Base-by-base conservation (phyloP, 2,329 filamentous ascomycete genomes). In the Penicillium brasilianum region DNA sequence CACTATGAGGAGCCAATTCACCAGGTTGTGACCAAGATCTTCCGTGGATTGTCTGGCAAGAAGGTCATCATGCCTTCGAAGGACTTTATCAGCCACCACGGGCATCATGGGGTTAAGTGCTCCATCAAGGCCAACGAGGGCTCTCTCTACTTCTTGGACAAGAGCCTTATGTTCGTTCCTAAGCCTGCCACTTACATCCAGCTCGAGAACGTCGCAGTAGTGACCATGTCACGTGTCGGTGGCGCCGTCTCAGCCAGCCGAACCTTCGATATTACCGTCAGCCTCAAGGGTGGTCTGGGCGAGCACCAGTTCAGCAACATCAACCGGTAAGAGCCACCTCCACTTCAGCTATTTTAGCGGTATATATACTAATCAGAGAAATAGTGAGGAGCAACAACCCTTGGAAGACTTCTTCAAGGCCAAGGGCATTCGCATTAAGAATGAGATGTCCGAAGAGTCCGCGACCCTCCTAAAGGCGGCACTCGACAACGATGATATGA, bases 81-180 rank as follows among this genome's bases (percentile, higher is more conserved):
- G 78, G 93, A 97, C 77, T 99, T 99, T 80, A 85, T 89, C 74
- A 96, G 91, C 68, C 95, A 98, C 80, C 93, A 97, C 76, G 88
- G 90, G 72, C 93, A 97, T 77, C 92, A 89, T 69, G 95, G 95
- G 60, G 96, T 99, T 79, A 99, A 99, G 81, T 99, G 95, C 79
- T 96, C 93, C n/a, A 97, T 99, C 87, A 99, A 99, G 81, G 96
- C 96, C 57, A 97, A 96, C 77, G 95, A 99, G 81, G 95, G 96
- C 62, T 93, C 97, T 74, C 83, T 99, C 54, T 99, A 96, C 85
- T 97, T 93, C 76, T 82, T 99, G 68, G 95, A 99, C 79, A 97
- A 97, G 81, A 94, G 93, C 8, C 96, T 99, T 78, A 96, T 99
- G 87, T 99, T 99, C 77, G 95, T 99, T 16, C 95, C 95, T 34